Evolutionary conservation across 495 filamentous ascomycete species (phyloP).

Genomic region (Rhypophila decipiens): DNA sequence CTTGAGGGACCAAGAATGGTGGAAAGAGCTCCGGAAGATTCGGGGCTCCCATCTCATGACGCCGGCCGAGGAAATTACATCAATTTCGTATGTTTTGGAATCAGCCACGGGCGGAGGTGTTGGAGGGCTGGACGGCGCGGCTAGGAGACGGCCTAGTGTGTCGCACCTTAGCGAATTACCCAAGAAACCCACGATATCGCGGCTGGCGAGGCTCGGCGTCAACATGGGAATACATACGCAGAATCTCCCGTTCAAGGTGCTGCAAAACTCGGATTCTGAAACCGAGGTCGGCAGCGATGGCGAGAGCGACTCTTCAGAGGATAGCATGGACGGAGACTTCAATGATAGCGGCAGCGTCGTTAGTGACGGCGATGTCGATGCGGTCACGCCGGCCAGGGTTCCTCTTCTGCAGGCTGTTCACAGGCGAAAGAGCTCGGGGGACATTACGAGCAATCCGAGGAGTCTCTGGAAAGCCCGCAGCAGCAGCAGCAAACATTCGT

Average conservation of each 20-base stretch:
- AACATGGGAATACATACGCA: slow-evolving; percentile 75
- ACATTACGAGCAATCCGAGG: slow-evolving; percentile 15
- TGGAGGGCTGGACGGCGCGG: slow-evolving; percentile 13
- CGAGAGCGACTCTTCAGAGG: slow-evolving; percentile 41
- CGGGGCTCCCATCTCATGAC: slow-evolving; percentile 52
- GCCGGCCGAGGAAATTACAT: slow-evolving; percentile 29
- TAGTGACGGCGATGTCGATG: slow-evolving; percentile 19
- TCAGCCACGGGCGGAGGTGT: slow-evolving; percentile 26
- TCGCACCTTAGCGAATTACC: slow-evolving; percentile 30
- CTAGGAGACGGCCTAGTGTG: slow-evolving; percentile 30
- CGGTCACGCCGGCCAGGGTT: slow-evolving; percentile 9
- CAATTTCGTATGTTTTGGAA: slow-evolving; percentile 25
- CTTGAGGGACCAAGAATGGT: slow-evolving; percentile 71
- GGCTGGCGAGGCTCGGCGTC: slow-evolving; percentile 53
- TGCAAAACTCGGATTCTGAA: slow-evolving; percentile 46
- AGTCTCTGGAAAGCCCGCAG: slow-evolving; percentile 12
- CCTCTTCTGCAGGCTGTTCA: slow-evolving; percentile 20
- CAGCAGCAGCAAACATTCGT: slow-evolving; percentile 8
- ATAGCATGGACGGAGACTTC: slow-evolving; percentile 20
- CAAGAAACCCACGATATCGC: slow-evolving; percentile 58
- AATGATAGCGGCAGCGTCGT: slow-evolving; percentile 21
- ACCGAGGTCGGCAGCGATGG: slow-evolving; percentile 32
- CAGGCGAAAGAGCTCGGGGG: slow-evolving; percentile 31
- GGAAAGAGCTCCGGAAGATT: slow-evolving; percentile 64
- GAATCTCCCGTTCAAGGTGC: slow-evolving; percentile 57